Percentiles rank a stretch among this genome's conserved stretches.
phyloP scores from a whole-genome alignment of 768 basidiomycete species.

The Pisolithus tinctorius region DNA sequence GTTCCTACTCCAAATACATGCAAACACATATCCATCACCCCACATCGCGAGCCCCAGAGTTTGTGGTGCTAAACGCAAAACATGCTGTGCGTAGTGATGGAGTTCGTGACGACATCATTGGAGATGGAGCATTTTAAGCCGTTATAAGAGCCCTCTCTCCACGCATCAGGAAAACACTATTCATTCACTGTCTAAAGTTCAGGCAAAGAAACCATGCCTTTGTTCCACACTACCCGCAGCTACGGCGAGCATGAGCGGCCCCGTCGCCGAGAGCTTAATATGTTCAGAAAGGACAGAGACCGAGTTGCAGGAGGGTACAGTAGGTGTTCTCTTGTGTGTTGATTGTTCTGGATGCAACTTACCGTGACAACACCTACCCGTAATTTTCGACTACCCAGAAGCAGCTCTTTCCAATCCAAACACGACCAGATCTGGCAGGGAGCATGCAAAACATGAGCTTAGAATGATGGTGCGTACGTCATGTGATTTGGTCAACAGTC shows the following conservation, averaged over 20 bases:
- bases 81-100: too few species aligned
- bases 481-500: background rate
- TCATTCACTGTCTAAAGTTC: too few species aligned
- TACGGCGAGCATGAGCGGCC: too few species aligned
- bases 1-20: slow-evolving; percentile 9
- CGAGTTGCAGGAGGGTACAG: slow-evolving; percentile 45
- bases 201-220: too few species aligned
- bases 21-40: slow-evolving; percentile 1
- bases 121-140: too few species aligned
- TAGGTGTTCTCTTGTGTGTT: slow-evolving; percentile 18
- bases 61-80: too few species aligned
- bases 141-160: too few species aligned
- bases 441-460: slow-evolving; percentile 41
- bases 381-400: slow-evolving; percentile 25
- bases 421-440: slow-evolving; percentile 32
- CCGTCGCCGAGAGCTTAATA: too few species aligned
- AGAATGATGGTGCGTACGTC: slow-evolving; percentile 36
- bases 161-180: too few species aligned
- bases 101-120: too few species aligned
- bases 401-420: slow-evolving; percentile 47
- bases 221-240: too few species aligned
- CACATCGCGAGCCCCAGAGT: background rate
- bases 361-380: slow-evolving; percentile 1
- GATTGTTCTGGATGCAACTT: background rate
- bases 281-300: slow-evolving; percentile 29